Evolutionary conservation across 495 filamentous ascomycete genomes (phyloP), one percentile per base, ranked within the genome.

Genomic region (Aspergillus indologenus): DNA sequence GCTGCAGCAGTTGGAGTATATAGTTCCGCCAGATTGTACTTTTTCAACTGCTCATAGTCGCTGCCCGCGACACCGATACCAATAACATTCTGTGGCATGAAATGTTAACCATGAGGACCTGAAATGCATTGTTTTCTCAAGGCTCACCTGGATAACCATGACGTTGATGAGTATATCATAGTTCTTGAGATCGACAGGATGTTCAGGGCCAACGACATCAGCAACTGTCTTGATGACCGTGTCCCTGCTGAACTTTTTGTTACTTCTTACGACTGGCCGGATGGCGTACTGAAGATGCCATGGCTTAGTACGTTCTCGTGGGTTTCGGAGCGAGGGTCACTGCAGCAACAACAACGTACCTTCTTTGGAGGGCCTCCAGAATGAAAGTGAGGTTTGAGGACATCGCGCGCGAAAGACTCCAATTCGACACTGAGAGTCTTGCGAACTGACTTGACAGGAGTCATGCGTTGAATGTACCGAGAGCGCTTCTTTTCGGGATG

Each of bases 91-190:
- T 92, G 60, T 15, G 5, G 60, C 12, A 20, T 29, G 20, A 15
- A 15, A 14, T 31, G 46, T 65, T 15, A 59, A 62, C 61, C n/a
- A 65, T 54, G 20, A 34, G 23, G 18, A 31, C 24, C 2, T 6
- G n/a, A 51, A 9, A 5, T 0, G 8, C 20, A 21, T 26, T 7
- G 5, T 9, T 42, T 18, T 26, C 17, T 24, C 3, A 23, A 26
- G 58, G 72, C 83, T 68, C 78, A 95, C 93, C 82, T 94, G 87
- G 70, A 89, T 93, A 20, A 99, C 79, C 64, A 96, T 90, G 31
- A 98, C 86, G 40, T 97, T 73, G 62, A 99, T 91, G 26, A 94
- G 81, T 60, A 89, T 76, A 71, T 98, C 92, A 29, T 91, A 91
- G 23, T 83, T 81, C 29, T 78, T 88, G 20, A 99, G 80, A 68